These are phyloP conservation scores for Bombardia bombarda DNA, from an alignment of 495 filamentous ascomycete species.

Conservation along the genomic window DNA sequence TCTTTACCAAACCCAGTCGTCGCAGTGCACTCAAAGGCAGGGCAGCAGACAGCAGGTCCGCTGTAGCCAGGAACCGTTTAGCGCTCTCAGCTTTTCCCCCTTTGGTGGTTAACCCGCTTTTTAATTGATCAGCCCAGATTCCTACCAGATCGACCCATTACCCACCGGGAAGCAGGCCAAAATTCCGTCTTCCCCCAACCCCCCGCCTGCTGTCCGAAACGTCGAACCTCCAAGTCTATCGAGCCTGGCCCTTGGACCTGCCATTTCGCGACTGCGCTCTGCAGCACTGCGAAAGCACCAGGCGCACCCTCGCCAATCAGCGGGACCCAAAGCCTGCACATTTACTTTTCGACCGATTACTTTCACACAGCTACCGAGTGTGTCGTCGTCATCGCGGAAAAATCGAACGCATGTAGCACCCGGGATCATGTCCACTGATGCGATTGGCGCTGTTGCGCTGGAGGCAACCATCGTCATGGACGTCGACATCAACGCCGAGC, in stretches of 20 bases:
- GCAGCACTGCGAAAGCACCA: constrained; percentile 5
- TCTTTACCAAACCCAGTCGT: no score
- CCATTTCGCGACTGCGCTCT: constrained; percentile 5
- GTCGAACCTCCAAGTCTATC: constrained; percentile 11
- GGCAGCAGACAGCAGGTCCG: neutral
- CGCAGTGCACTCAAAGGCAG: no score
- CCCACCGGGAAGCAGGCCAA: constrained; percentile 9
- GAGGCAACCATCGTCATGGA: constrained; percentile 19
- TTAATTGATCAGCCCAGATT: constrained; percentile 27
- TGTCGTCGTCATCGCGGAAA: constrained; percentile 11
- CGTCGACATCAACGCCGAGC: neutral
- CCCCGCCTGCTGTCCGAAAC: constrained; percentile 12
- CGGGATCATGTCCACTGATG: constrained; percentile 30
- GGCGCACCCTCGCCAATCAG: constrained; percentile 5
- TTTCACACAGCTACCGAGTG: neutral
- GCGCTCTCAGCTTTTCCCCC: constrained; percentile 3
- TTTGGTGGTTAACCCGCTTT: constrained; percentile 14
- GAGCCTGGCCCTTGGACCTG: constrained; percentile 10
- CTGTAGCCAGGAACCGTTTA: neutral
- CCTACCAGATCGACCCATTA: constrained; percentile 24
- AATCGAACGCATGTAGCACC: constrained; percentile 29
- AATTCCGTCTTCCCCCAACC: constrained; percentile 13
- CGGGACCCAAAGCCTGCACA: no score
- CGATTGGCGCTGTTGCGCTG: constrained; percentile 31
- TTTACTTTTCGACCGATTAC: no score